Conservation (phyloP, 2,329 filamentous ascomycete species). For the Exserohilum turcica region DNA sequence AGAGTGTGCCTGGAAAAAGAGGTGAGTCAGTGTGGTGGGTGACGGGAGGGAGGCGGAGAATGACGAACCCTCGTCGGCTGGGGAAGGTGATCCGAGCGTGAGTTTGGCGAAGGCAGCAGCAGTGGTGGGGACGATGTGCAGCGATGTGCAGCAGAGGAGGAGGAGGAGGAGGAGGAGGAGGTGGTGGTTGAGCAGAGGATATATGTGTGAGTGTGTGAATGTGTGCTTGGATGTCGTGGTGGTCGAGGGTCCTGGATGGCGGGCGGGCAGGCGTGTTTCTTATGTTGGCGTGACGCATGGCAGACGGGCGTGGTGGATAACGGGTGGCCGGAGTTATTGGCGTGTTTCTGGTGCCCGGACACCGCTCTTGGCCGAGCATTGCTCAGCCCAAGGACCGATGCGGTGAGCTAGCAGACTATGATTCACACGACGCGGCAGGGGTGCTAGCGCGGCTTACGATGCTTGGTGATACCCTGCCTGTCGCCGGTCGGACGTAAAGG, state of each 20-base stretch:
- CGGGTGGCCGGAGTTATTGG: constrained; percentile 35
- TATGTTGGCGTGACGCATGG: constrained; percentile 37
- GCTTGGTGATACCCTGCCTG: constrained; percentile 3
- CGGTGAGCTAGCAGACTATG: constrained; percentile 29
- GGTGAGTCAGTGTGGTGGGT: constrained; percentile 60
- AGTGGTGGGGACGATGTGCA: constrained; percentile 3
- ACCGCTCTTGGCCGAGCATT: constrained; percentile 31
- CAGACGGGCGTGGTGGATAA: constrained; percentile 37
- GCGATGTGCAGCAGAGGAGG: constrained; percentile 2
- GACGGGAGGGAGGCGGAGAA: constrained; percentile 36
- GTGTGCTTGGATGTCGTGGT: constrained; percentile 21
- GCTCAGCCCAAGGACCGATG: constrained; percentile 8
- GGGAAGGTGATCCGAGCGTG: constrained; percentile 43
- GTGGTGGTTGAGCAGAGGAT: no score
- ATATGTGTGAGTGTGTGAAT: constrained; percentile 13
- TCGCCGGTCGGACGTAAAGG: constrained; percentile 10
- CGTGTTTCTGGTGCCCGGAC: constrained; percentile 23
- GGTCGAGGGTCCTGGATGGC: constrained; percentile 6
- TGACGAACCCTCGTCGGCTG: constrained; percentile 41
- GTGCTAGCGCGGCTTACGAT: constrained; percentile 17
- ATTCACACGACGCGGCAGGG: constrained; percentile 30
- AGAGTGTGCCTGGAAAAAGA: constrained; percentile 34
- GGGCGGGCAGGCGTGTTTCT: constrained; percentile 36
- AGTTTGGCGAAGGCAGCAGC: constrained; percentile 3
- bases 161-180: no score